Conservation (phyloP, 495 filamentous ascomycete species). For the Podospora pseudoanserina region DNA sequence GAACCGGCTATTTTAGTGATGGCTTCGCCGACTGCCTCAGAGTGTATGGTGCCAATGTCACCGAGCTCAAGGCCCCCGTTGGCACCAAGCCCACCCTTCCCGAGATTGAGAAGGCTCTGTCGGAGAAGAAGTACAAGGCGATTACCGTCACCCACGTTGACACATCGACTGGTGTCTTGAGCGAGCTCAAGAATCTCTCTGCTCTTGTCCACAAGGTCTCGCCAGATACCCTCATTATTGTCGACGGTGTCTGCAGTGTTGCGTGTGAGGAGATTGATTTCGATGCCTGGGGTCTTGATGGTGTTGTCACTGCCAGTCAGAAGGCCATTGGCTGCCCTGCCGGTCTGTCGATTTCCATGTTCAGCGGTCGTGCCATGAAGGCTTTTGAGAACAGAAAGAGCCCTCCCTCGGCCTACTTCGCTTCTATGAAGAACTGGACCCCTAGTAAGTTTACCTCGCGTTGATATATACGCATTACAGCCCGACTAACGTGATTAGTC, state of each 20-base stretch:
- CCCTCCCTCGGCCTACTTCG: conserved; percentile 82
- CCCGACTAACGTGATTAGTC: conserved; percentile 41
- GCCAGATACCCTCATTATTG: conserved; percentile 83
- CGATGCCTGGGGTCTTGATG: conserved; percentile 90
- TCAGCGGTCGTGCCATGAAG: conserved; percentile 83
- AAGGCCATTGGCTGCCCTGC: conserved; percentile 96
- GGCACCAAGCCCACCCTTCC: conserved; percentile 83
- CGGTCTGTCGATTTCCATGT: conserved; percentile 88
- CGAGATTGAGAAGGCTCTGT: conserved; percentile 81
- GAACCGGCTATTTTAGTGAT: conserved; percentile 96
- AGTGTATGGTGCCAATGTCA: conserved; percentile 84
- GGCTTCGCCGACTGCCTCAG: conserved; percentile 88
- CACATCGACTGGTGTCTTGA: conserved; percentile 92
- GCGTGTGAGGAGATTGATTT: conserved; percentile 94
- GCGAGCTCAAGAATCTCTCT: conserved; percentile 78
- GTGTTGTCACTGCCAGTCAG: conserved; percentile 88
- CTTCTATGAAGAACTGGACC: conserved; percentile 93
- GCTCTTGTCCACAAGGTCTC: conserved; percentile 80
- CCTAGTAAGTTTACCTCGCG: conserved; percentile 57
- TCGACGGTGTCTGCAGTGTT: conserved; percentile 96
- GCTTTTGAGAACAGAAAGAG: conserved; percentile 73
- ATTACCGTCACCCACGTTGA: conserved; percentile 96
- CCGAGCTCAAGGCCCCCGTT: conserved; percentile 83
- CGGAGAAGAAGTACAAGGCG: conserved; percentile 84
- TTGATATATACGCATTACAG: neutral